Conservation (phyloP, 2,329 filamentous ascomycete genomes). For the Ophiostoma ips region DNA sequence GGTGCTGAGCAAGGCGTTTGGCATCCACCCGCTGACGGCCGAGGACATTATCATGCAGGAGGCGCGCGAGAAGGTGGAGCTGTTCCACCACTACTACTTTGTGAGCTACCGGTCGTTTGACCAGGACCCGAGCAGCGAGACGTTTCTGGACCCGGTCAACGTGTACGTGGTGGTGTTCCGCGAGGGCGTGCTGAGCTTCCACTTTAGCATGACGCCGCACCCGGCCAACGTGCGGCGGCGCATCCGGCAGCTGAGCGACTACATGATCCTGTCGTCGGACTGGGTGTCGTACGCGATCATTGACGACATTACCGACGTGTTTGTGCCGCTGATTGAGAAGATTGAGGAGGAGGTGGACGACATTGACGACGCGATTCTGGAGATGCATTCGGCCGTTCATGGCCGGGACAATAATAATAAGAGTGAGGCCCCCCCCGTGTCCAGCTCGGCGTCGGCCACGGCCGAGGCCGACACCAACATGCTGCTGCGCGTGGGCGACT, state of each 20-base stretch:
- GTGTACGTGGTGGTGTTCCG: slow-evolving; percentile 97
- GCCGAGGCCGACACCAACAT: slow-evolving; percentile 37
- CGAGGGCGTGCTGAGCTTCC: slow-evolving; percentile 89
- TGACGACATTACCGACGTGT: slow-evolving; percentile 95
- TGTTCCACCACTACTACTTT: slow-evolving; percentile 97
- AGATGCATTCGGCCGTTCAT: slow-evolving; percentile 50
- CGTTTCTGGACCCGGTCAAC: slow-evolving; percentile 90
- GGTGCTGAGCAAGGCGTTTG: slow-evolving; percentile 78
- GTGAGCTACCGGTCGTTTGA: slow-evolving; percentile 98
- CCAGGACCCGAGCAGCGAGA: slow-evolving; percentile 76
- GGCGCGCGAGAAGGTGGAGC: slow-evolving; percentile 91
- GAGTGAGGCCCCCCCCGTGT: too few relatives aligned
- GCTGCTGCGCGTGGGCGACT: slow-evolving; percentile 83
- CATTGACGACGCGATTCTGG: slow-evolving; percentile 83
- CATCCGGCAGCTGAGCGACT: slow-evolving; percentile 87
- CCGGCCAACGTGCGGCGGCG: slow-evolving; percentile 89
- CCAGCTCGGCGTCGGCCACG: too few relatives aligned
- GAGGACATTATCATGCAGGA: slow-evolving; percentile 98
- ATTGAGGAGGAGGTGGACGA: slow-evolving; percentile 96
- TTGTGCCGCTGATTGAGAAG: slow-evolving; percentile 76
- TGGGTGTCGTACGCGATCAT: slow-evolving; percentile 99
- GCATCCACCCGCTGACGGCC: slow-evolving; percentile 86
- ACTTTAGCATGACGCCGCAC: slow-evolving; percentile 92
- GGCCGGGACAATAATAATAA: slow-evolving; percentile 13
- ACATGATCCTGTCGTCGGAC: slow-evolving; percentile 80